Conservation (phyloP, 805 yeast genomes). For the Ogataea nitratoaversa region DNA sequence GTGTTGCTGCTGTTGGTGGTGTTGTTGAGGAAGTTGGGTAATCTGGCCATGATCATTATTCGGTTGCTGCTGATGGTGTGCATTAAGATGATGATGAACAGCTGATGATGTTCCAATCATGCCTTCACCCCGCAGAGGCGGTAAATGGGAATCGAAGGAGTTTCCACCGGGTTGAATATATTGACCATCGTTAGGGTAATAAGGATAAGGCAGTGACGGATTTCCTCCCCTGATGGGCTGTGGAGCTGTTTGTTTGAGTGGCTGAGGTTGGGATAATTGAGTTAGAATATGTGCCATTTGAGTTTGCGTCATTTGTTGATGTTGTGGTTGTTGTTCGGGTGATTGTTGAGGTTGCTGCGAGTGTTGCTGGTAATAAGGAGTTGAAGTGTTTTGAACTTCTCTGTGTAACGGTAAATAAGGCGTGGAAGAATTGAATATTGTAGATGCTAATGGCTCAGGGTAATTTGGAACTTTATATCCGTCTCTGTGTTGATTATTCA, state of each 20-base stretch:
- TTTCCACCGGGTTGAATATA: background rate
- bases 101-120: background rate
- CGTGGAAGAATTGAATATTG: background rate
- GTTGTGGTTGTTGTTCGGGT: background rate
- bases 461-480: background rate
- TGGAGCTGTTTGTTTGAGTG: background rate
- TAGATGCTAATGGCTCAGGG: background rate
- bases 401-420: background rate
- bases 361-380: background rate
- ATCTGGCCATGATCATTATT: background rate
- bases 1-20: constrained; percentile 1
- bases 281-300: constrained; percentile 12
- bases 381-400: background rate
- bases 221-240: background rate
- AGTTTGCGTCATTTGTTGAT: constrained; percentile 4
- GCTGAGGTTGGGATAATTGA: constrained; percentile 7
- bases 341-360: background rate
- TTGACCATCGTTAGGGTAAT: background rate
- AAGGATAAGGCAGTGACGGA: background rate
- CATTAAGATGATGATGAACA: too few species aligned
- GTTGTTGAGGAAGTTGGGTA: background rate
- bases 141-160: background rate
- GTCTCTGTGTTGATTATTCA: background rate
- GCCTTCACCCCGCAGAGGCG: background rate
- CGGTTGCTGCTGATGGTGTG: too few species aligned